phyloP scores from a whole-genome alignment of 179 eudicot species.

The Heliamphora pulchella region DNA sequence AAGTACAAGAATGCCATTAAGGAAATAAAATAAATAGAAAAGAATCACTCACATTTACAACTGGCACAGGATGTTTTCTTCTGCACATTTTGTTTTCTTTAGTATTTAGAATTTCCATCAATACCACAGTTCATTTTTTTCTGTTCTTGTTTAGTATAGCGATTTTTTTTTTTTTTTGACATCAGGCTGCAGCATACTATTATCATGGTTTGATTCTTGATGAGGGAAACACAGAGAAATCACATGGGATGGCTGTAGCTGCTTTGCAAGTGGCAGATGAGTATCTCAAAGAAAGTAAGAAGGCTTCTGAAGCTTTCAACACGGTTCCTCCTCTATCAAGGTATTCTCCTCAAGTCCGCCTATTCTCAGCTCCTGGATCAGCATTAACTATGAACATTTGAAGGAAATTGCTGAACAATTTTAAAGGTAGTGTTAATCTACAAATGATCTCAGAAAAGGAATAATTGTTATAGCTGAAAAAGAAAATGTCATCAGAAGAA shows the following conservation, averaged over 20 bases:
- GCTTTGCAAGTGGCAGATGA: conserved; percentile 97
- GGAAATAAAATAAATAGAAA: no score
- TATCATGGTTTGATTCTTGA: conserved; percentile 96
- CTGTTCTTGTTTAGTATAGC: conserved; percentile 6
- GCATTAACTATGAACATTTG: no score
- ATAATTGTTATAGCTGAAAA: no score
- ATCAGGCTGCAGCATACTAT: conserved; percentile 93
- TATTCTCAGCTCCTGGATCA: no score
- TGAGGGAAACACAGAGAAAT: conserved; percentile 97
- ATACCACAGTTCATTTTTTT: not conserved
- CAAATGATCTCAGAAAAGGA: no score
- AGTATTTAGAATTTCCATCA: conserved; percentile 2
- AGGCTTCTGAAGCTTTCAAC: conserved; percentile 78
- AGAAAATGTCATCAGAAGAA: no score
- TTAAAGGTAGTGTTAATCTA: no score
- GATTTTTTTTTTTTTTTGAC: conserved; percentile 5
- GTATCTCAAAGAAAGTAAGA: conserved; percentile 95
- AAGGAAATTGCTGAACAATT: no score
- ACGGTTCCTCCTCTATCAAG: conserved; percentile 71
- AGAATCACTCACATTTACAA: not conserved
- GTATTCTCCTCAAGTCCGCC: conserved; percentile 25
- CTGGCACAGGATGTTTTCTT: conserved; percentile 2
- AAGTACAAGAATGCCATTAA: no score
- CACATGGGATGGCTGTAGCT: conserved; percentile 97
- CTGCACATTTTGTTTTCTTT: not conserved